Evolutionary conservation across 176 grass and related monocot genomes (phyloP), one percentile per base, ranked within the genome.

Genomic region (Carex littledalei): DNA sequence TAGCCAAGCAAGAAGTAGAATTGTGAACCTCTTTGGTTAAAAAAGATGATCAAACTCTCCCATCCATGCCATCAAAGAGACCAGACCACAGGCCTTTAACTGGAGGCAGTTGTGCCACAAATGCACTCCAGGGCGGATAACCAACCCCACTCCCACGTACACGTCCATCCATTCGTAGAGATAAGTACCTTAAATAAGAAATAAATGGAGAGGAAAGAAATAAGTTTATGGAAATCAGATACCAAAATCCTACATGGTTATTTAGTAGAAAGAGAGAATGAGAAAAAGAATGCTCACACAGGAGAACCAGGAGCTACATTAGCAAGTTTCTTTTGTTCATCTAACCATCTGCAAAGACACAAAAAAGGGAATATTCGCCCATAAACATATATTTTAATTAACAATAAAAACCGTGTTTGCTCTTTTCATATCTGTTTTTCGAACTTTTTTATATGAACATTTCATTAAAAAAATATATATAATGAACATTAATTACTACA

Each of bases 61-160:
- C 92, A 89, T 98, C 95, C 89, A 98, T 93, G 59, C 95, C 95
- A 81, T 98, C 95, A 84, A 98, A 85, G 59, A 98, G 84, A 5
- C 95, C 95, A 6, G 91, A 86, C 95, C 95, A 98, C 72, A 98
- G 84, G 15, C 95, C 95, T 80, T 93, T 94, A 72, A 93, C 88
- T 63, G 88, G 92, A 59, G 95, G 95, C 85, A 98, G 50, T 84
- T 98, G 95, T 74, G 91, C 92, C 80, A 98, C 95, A 76, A 98
- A 93, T 35, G 92, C 95, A 81, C 92, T 87, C 95, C 95, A 98
- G 22, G 95, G 95, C 34, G 95, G 95, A 67, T 93, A 93, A 20
- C 95, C 92, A 17, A 98, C 92, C 34, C 92, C 95, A 61, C 95
- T 98, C 39, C 95, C 95, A 15, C 95, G 89, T 49, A 98, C 95